Evolutionary conservation across 495 filamentous ascomycete genomes (phyloP).

Genomic region (Barbatosphaeria neglecta): DNA sequence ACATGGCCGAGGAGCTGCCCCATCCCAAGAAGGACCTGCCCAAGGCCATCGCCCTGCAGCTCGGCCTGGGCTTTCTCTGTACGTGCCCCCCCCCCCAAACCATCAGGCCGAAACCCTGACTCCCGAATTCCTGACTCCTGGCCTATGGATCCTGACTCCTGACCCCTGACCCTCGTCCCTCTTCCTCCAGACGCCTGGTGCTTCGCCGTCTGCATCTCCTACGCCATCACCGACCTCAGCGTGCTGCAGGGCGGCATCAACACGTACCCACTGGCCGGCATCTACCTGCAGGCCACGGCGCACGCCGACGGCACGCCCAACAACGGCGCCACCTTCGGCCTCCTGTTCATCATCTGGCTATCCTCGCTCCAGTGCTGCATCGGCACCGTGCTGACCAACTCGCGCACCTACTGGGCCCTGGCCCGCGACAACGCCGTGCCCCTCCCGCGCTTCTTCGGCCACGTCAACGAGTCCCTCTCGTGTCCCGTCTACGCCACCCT

Average conservation of each 20-base stretch:
- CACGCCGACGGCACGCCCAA: slow-evolving; percentile 19
- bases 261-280: slow-evolving; percentile 62
- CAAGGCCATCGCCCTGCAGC: slow-evolving; percentile 47
- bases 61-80: slow-evolving; percentile 47
- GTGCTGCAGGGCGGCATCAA: slow-evolving; percentile 43
- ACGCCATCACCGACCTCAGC: slow-evolving; percentile 54
- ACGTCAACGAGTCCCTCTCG: slow-evolving; percentile 38
- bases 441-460: slow-evolving; percentile 32
- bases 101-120: neutral
- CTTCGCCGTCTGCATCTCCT: slow-evolving; percentile 65
- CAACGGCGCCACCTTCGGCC: slow-evolving; percentile 46
- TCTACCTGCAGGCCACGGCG: slow-evolving; percentile 68
- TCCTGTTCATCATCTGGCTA: slow-evolving; percentile 59
- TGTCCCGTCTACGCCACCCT: slow-evolving; percentile 62
- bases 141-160: too few species aligned
- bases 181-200: slow-evolving; percentile 55
- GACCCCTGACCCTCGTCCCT: too few species aligned
- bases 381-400: slow-evolving; percentile 61
- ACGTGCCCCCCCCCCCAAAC: slow-evolving; percentile 7
- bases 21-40: slow-evolving; percentile 52
- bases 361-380: slow-evolving; percentile 50
- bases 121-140: too few species aligned
- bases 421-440: slow-evolving; percentile 61
- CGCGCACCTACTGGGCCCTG: slow-evolving; percentile 80
- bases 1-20: slow-evolving; percentile 76